Percentiles rank a stretch among this genome's conserved stretches.
Evolutionary conservation across 2,329 filamentous ascomycete species (phyloP).

Genomic region (Calonectria hongkongensis): DNA sequence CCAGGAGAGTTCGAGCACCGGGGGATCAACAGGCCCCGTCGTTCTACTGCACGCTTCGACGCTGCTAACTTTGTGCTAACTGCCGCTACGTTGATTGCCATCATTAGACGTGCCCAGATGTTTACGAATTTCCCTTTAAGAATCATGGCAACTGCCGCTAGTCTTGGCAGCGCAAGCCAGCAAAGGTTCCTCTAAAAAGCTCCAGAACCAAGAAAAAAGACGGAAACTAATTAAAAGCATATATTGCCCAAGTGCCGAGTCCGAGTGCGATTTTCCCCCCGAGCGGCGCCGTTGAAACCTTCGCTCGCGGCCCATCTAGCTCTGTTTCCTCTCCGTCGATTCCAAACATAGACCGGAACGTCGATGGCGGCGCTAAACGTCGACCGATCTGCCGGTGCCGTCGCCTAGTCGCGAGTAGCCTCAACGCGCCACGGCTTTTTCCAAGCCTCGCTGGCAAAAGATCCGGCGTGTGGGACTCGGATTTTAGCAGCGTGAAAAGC

Average conservation of each 20-base stretch:
- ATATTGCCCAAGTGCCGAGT: background rate
- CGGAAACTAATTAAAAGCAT: background rate
- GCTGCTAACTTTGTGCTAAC: background rate
- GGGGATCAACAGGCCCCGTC: slow-evolving; percentile 13
- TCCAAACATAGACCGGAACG: slow-evolving; percentile 10
- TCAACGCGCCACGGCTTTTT: slow-evolving; percentile 4
- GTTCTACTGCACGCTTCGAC: slow-evolving; percentile 16
- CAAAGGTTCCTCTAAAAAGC: slow-evolving; percentile 13
- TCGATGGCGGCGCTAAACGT: slow-evolving; percentile 1
- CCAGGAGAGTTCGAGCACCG: background rate
- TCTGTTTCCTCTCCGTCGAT: slow-evolving; percentile 5
- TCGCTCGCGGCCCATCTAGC: background rate
- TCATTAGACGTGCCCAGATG: background rate
- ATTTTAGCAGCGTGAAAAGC: background rate
- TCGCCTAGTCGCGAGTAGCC: slow-evolving; percentile 21
- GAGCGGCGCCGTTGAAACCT: slow-evolving; percentile 8
- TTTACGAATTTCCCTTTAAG: background rate
- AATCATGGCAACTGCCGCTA: background rate
- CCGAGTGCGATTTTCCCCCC: background rate
- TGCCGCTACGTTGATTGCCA: background rate
- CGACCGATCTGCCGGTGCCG: slow-evolving; percentile 21
- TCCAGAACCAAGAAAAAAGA: background rate
- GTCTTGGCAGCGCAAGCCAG: background rate
- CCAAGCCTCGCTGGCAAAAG: slow-evolving; percentile 25
- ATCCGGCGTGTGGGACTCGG: slow-evolving; percentile 21